Percentiles rank a stretch among this genome's conserved stretches.
phyloP scores from a whole-genome alignment of 2,329 filamentous ascomycete species.

The Parafenestella ontariensis region DNA sequence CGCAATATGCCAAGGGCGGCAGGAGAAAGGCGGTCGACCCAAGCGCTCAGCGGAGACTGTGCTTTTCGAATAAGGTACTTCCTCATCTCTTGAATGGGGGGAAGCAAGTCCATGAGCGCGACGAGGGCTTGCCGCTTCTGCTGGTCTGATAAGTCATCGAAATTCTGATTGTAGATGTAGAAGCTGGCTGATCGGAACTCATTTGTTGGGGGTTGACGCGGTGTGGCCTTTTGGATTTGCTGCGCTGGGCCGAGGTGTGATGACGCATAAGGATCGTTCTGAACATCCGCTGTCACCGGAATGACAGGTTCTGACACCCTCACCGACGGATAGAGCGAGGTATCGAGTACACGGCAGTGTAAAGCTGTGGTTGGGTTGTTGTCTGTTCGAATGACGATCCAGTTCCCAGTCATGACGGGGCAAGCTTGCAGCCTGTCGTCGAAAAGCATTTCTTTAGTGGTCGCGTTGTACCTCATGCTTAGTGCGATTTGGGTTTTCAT shows the following conservation, averaged over 20 bases:
- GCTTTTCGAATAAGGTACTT: conserved; percentile 55
- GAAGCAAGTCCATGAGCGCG: conserved; percentile 64
- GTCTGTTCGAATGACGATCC: conserved; percentile 55
- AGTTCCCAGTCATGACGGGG: conserved; percentile 58
- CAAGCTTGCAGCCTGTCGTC: conserved; percentile 29
- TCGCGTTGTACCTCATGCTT: conserved; percentile 43
- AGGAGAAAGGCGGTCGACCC: conserved; percentile 67
- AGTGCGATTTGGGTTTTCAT: background rate
- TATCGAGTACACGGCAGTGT: conserved; percentile 61
- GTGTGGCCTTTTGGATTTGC: background rate
- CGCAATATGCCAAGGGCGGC: conserved; percentile 73
- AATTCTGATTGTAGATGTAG: conserved; percentile 61
- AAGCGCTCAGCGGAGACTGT: conserved; percentile 52
- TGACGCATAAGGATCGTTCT: background rate
- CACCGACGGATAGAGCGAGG: conserved; percentile 54
- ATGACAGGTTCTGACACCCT: conserved; percentile 33
- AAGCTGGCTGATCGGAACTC: conserved; percentile 46
- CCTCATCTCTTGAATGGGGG: conserved; percentile 66
- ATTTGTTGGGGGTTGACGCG: conserved; percentile 4
- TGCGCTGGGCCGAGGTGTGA: background rate
- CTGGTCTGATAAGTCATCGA: conserved; percentile 60
- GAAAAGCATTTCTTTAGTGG: conserved; percentile 54
- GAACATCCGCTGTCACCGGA: conserved; percentile 6
- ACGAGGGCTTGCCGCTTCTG: conserved; percentile 61
- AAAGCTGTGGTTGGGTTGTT: conserved; percentile 28